These are phyloP conservation scores for Teunomyces barrocoloradensis DNA, from an alignment of 805 yeast species.

Conservation along the genomic window DNA sequence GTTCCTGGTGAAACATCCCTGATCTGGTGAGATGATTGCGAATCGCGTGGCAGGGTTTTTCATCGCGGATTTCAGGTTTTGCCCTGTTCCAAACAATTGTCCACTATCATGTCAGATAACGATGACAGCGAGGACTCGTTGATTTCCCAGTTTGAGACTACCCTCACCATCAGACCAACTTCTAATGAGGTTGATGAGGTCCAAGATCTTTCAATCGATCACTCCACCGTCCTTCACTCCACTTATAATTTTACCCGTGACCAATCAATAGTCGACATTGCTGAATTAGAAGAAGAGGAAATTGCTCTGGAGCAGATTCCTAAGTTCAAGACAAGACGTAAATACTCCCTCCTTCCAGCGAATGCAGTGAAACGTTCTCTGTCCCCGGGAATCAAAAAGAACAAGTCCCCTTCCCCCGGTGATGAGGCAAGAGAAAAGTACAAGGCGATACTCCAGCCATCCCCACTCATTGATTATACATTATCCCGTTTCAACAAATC, in stretches of 20 bases:
- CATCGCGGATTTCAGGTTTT: constrained; percentile 1
- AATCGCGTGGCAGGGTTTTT: neutral
- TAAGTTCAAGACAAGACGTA: constrained; percentile 32
- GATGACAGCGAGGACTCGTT: constrained; percentile 38
- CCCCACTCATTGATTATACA: constrained; percentile 34
- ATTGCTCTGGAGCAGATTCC: constrained; percentile 34
- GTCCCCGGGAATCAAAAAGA: constrained; percentile 4
- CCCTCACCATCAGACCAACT: constrained; percentile 39
- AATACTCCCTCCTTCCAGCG: constrained; percentile 27
- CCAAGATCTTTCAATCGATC: constrained; percentile 41
- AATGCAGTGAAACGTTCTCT: constrained; percentile 2
- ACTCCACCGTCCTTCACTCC: constrained; percentile 25
- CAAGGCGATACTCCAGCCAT: constrained; percentile 31
- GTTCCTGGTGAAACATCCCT: neutral
- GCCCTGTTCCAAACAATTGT: neutral
- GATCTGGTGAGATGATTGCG: neutral
- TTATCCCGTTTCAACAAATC: constrained; percentile 37
- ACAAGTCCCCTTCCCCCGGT: constrained; percentile 6
- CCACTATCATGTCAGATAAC: neutral
- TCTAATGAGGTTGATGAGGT: constrained; percentile 33
- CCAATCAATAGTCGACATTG: constrained; percentile 31
- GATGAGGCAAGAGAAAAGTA: constrained; percentile 15
- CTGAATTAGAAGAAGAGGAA: constrained; percentile 36
- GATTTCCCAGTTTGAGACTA: constrained; percentile 44
- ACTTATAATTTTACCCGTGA: constrained; percentile 28